Evolutionary conservation across 225 moss, liverwort and hornwort genomes (phyloP), one percentile per base, ranked within the genome.

Genomic region (Lunularia cruciata): DNA sequence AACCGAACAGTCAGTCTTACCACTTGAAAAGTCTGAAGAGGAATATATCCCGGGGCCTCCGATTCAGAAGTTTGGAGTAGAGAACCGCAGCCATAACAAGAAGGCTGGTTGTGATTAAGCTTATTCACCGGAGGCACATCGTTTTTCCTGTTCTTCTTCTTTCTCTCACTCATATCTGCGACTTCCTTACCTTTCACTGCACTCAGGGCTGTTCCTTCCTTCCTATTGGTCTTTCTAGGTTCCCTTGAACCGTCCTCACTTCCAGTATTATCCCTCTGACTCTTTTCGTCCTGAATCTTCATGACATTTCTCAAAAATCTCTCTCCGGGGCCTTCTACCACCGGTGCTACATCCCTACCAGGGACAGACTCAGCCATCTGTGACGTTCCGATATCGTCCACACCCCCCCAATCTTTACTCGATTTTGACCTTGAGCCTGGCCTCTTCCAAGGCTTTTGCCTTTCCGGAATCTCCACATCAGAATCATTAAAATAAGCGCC

Each of bases 81-180:
- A 47, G 88, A 85, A 56, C 98, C 98, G 75, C 98, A 98, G 55
- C 93, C 98, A 74, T 98, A 98, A 74, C 98, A 98, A 39, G 87
- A 86, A 71, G 98, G 86, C 72, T 78, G 75, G 26, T 70, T 75
- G 71, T 74, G 74, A 62, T 71, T 71, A 10, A 79, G 79, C 3
- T 55, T 49, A 53, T 71, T 79, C 46, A 69, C 53, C 28, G 38
- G 42, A 3, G 65, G 58, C 5, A 57, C 32, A 6, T 31, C 55
- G 23, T 75, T 68, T 35, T 45, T 72, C 31, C 47, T 80, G 46
- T 47, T 72, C 27, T 37, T 74, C 45, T 28, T 67, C 65, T 48
- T 67, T 16, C 22, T 65, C 51, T 39, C 67, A 47, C 36, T 56
- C 55, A 53, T 39, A 14, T 60, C 22, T 19, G 39, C 49, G 7